phyloP scores from a whole-genome alignment of 2,329 filamentous ascomycete species.

The Xylaria digitata region DNA sequence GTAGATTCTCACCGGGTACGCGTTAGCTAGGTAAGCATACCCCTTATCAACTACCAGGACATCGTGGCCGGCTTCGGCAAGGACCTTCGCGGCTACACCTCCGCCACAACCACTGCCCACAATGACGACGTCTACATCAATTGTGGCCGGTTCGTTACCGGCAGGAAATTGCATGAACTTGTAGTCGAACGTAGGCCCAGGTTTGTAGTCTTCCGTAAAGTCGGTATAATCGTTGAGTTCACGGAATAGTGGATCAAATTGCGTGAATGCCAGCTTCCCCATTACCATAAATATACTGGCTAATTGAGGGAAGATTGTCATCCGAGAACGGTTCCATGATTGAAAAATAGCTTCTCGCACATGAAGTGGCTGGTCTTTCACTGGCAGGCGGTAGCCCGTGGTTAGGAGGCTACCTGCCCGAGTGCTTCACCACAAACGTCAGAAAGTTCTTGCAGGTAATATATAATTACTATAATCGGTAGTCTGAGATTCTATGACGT shows the following conservation, averaged over 20 bases:
- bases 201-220: constrained; percentile 62
- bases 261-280: constrained; percentile 62
- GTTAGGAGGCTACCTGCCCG: constrained; percentile 71
- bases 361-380: constrained; percentile 69
- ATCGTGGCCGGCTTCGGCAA: constrained; percentile 62
- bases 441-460: constrained; percentile 25
- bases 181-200: constrained; percentile 65
- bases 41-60: constrained; percentile 77
- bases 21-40: constrained; percentile 44
- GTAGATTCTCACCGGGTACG: no score
- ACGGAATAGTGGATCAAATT: constrained; percentile 65
- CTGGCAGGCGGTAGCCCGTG: constrained; percentile 73
- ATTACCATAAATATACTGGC: constrained; percentile 44
- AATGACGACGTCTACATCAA: constrained; percentile 81
- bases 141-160: constrained; percentile 61
- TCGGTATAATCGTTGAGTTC: constrained; percentile 69
- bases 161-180: constrained; percentile 69
- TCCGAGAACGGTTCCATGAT: constrained; percentile 69
- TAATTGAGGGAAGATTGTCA: constrained; percentile 66
- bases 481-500: constrained; percentile 44
- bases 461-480: neutral
- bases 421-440: constrained; percentile 58
- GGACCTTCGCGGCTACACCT: constrained; percentile 74
- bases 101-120: constrained; percentile 79
- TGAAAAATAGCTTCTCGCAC: constrained; percentile 71